Conservation (phyloP, 2,329 filamentous ascomycete genomes). For the Microcyclosporella mali region DNA sequence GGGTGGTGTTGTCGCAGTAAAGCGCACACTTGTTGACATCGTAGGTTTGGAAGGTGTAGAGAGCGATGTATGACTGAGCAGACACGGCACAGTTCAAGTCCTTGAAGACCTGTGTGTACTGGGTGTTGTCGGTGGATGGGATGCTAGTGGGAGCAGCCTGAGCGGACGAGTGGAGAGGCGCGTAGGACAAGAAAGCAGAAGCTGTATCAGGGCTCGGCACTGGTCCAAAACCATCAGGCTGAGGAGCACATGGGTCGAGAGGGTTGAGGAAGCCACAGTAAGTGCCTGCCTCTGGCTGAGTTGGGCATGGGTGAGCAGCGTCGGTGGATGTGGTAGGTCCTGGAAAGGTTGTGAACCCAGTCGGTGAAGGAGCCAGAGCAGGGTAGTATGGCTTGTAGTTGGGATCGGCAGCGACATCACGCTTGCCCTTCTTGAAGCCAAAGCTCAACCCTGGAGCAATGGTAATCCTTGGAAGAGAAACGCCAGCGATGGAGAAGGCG, state of each 20-base stretch:
- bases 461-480: slow-evolving; percentile 3
- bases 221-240: slow-evolving; percentile 34
- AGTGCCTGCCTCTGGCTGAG: slow-evolving; percentile 28
- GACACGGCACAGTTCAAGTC: slow-evolving; percentile 26
- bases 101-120: slow-evolving; percentile 29
- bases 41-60: slow-evolving; percentile 28
- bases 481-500: slow-evolving; percentile 16
- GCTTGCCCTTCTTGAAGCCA: not conserved
- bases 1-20: slow-evolving; percentile 28
- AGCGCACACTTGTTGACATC: slow-evolving; percentile 26
- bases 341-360: slow-evolving; percentile 21
- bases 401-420: slow-evolving; percentile 15
- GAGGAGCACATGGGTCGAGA: slow-evolving; percentile 33
- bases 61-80: slow-evolving; percentile 31
- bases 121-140: slow-evolving; percentile 11
- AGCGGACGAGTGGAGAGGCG: slow-evolving; percentile 10
- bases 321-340: slow-evolving; percentile 19
- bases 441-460: not conserved
- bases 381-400: slow-evolving; percentile 21
- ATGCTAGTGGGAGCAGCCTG: slow-evolving; percentile 21
- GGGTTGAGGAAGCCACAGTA: slow-evolving; percentile 37
- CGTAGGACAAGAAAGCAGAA: slow-evolving; percentile 23
- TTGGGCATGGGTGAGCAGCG: slow-evolving; percentile 25
- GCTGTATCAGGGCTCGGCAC: slow-evolving; percentile 21
- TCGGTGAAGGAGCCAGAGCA: slow-evolving; percentile 12